Conservation (phyloP, 2,329 filamentous ascomycete species). For the Colletotrichum plurivorum region DNA sequence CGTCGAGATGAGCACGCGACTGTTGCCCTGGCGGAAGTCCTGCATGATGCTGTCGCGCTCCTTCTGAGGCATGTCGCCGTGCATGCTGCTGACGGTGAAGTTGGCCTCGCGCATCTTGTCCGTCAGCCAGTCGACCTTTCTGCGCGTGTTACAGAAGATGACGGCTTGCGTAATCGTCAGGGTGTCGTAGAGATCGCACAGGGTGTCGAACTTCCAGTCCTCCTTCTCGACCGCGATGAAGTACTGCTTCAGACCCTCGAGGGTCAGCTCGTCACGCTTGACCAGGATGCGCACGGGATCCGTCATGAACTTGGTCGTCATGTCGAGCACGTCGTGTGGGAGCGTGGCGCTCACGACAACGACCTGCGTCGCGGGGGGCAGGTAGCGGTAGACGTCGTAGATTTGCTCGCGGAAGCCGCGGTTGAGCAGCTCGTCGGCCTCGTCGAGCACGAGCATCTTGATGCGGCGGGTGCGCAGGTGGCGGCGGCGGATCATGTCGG, state of each 20-base stretch:
- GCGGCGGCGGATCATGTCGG: conserved; percentile 73
- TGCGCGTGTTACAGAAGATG: conserved; percentile 99
- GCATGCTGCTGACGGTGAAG: conserved; percentile 99
- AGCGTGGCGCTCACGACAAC: conserved; percentile 97
- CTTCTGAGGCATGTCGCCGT: conserved; percentile 99
- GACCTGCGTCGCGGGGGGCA: conserved; percentile 97
- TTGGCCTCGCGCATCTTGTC: conserved; percentile 99
- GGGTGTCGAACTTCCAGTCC: conserved; percentile 99
- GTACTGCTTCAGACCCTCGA: conserved; percentile 98
- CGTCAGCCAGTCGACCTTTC: conserved; percentile 99
- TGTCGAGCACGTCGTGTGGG: conserved; percentile 97
- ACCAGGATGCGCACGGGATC: conserved; percentile 96
- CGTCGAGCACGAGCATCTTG: conserved; percentile 75
- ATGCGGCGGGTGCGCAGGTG: conserved; percentile 72
- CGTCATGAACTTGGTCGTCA: conserved; percentile 99
- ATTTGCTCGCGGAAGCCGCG: conserved; percentile 98
- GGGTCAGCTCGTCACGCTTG: conserved; percentile 98
- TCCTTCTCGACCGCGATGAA: conserved; percentile 99
- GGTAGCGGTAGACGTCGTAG: conserved; percentile 98
- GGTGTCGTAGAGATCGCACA: conserved; percentile 98
- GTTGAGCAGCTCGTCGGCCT: conserved; percentile 80
- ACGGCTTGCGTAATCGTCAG: conserved; percentile 98
- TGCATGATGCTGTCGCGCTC: conserved; percentile 99
- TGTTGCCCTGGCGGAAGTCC: conserved; percentile 97
- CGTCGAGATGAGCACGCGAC: conserved; percentile 94